Percentiles rank a stretch among this genome's conserved stretches.
Evolutionary conservation across 768 basidiomycete genomes (phyloP).

Genomic region (Hypholoma sublateritium): DNA sequence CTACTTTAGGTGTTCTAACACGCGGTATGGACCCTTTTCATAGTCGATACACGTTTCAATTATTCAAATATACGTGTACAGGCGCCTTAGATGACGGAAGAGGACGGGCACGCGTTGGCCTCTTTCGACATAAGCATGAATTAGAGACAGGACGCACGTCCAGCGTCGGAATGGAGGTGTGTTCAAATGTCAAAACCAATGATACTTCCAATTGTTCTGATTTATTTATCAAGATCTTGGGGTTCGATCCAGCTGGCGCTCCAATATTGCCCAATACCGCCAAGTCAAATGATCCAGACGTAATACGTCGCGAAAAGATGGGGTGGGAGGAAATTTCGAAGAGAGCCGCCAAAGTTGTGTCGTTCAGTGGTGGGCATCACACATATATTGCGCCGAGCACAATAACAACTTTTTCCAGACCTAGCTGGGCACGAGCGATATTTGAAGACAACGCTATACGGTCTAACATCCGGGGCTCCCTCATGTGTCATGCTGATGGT

Average conservation of each 20-base stretch:
- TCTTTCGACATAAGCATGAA: constrained; percentile 98
- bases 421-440: constrained; percentile 95
- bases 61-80: constrained; percentile 21
- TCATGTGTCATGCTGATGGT: constrained; percentile 92
- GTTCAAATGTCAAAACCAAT: constrained; percentile 14
- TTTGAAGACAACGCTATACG: constrained; percentile 91
- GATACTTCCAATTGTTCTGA: background rate
- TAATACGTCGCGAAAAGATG: constrained; percentile 79
- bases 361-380: constrained; percentile 70
- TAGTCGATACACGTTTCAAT: background rate
- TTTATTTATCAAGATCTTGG: constrained; percentile 64
- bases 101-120: constrained; percentile 78
- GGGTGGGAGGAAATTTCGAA: constrained; percentile 95
- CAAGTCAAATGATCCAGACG: constrained; percentile 57
- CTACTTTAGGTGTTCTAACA: constrained; percentile 93
- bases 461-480: constrained; percentile 91
- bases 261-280: constrained; percentile 75
- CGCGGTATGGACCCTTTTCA: constrained; percentile 52
- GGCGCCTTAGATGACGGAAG: constrained; percentile 80
- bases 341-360: constrained; percentile 88
- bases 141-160: constrained; percentile 94
- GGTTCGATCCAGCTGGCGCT: constrained; percentile 74
- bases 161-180: constrained; percentile 95
- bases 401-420: constrained; percentile 44
- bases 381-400: background rate